A percentile compares a stretch with the other conserved stretches of the same genome.
phyloP scores from a whole-genome alignment of 768 basidiomycete species.

The Boletus vermiculosoides region DNA sequence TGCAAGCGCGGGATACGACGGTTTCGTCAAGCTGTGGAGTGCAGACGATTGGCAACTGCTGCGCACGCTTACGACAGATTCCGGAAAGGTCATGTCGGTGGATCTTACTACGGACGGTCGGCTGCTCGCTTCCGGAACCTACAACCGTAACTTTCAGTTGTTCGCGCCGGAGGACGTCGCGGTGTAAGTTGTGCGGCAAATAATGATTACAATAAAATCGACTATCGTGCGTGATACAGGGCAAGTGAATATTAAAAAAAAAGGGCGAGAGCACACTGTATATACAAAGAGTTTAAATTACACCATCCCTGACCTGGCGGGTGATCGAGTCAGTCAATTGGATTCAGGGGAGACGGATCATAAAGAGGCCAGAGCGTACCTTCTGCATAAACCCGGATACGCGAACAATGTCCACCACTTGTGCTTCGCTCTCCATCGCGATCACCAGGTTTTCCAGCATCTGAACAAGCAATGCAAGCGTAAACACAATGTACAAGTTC shows the following conservation, averaged over 20 bases:
- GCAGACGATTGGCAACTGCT: constrained; percentile 97
- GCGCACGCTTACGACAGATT: constrained; percentile 85
- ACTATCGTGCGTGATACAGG: constrained; percentile 34
- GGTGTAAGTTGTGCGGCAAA: constrained; percentile 21
- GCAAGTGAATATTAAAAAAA: constrained; percentile 18
- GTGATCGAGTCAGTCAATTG: constrained; percentile 22
- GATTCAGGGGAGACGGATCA: constrained; percentile 23
- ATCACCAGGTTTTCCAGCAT: constrained; percentile 83
- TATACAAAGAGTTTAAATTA: constrained; percentile 36
- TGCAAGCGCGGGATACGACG: constrained; percentile 92
- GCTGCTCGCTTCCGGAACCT: constrained; percentile 85
- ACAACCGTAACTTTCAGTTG: constrained; percentile 92
- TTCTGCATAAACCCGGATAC: constrained; percentile 93
- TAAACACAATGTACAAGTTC: constrained; percentile 26
- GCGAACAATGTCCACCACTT: constrained; percentile 77
- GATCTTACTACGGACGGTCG: constrained; percentile 84
- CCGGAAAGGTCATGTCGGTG: constrained; percentile 99
- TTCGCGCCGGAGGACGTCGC: constrained; percentile 74
- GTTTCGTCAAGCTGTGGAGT: constrained; percentile 93
- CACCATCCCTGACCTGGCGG: constrained; percentile 40
- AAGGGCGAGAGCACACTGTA: constrained; percentile 4
- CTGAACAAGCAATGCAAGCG: constrained; percentile 38
- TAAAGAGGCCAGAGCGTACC: constrained; percentile 39
- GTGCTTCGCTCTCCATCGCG: constrained; percentile 85
- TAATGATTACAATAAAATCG: constrained; percentile 26